Evolutionary conservation across 768 basidiomycete species (phyloP).

Genomic region (Tulasnella sp.): DNA sequence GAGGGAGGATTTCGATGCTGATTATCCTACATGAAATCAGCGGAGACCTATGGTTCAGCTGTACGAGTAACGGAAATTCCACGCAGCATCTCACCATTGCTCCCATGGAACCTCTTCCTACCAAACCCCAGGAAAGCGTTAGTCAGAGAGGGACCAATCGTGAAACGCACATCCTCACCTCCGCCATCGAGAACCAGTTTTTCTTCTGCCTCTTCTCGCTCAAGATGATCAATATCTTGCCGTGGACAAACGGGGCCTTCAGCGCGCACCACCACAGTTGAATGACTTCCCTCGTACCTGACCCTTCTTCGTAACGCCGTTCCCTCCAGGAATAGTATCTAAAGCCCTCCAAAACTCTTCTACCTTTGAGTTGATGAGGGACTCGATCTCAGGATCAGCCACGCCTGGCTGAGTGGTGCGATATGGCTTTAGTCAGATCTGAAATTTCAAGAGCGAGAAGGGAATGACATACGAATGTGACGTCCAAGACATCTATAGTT

Average conservation of each 20-base stretch:
- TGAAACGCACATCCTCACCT: constrained; percentile 25
- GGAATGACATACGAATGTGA: constrained; percentile 64
- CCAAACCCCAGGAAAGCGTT: not conserved
- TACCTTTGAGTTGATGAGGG: constrained; percentile 69
- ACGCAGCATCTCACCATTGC: constrained; percentile 54
- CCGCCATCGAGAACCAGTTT: constrained; percentile 52
- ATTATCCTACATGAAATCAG: constrained; percentile 53
- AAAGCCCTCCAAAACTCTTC: constrained; percentile 74
- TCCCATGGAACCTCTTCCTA: constrained; percentile 86
- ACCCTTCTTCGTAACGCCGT: constrained; percentile 48
- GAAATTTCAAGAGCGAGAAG: not conserved
- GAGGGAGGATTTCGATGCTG: constrained; percentile 62
- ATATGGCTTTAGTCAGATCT: not conserved
- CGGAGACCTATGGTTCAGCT: not conserved
- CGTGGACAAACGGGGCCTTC: not conserved
- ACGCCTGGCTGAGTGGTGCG: constrained; percentile 61
- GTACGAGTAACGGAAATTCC: not conserved
- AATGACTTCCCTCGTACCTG: constrained; percentile 46
- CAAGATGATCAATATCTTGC: constrained; percentile 66
- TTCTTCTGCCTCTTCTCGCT: constrained; percentile 75
- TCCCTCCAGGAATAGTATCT: constrained; percentile 39
- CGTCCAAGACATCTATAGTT: constrained; percentile 73
- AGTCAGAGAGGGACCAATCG: not conserved
- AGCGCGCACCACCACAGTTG: not conserved
- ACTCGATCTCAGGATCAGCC: constrained; percentile 65